Base-by-base conservation (phyloP, 495 filamentous ascomycete genomes). In the Neurospora sp. region DNA sequence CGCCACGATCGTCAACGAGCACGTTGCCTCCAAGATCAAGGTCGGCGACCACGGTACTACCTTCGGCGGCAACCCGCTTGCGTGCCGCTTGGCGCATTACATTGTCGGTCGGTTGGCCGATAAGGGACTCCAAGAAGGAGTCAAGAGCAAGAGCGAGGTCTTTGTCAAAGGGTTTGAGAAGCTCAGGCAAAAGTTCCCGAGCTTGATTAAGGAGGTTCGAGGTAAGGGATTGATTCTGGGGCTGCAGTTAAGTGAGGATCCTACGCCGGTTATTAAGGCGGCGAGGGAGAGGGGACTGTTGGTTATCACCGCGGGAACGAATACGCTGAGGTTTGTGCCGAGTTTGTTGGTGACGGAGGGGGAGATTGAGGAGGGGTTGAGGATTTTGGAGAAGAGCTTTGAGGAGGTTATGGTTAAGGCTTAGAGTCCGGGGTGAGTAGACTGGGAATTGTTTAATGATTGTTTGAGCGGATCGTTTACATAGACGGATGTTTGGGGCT, bases 31-130 rank as follows among this genome's bases (percentile, higher is more conserved):
- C n/a, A 90, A 91, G 79, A 96, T 99, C 79, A 90, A 92, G 77
- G 89, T 92, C 6, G 96, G 96, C 68, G 96, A 99, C 78, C 96
- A 99, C 80, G 96, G 96, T 31, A 99, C 96, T 2, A 99, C 96
- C 14, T 99, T 97, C 76, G 96, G 96, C 22, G 96, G 96, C 3
- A 99, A 98, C 83, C 96, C 96, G 20, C 85, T 99, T 16, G 96
- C 89, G 1, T 92, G 90, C 77, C 86, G 94, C 45, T 80, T 98
- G 3, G 96, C 93, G 4, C 90, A 96, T 78, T 88, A 95, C 79
- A 89, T 97, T 69, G 87, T 99, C 72, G 83, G 83, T n/a, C 86
- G 92, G 16, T 85, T 99, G 16, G 86, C 91, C 0, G 85, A 91
- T 4, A 81, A 87, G 0, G 85, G 84, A 68, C 81, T 98, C 44